Base-by-base conservation (phyloP, 495 filamentous ascomycete species). In the Xylaria curta region DNA sequence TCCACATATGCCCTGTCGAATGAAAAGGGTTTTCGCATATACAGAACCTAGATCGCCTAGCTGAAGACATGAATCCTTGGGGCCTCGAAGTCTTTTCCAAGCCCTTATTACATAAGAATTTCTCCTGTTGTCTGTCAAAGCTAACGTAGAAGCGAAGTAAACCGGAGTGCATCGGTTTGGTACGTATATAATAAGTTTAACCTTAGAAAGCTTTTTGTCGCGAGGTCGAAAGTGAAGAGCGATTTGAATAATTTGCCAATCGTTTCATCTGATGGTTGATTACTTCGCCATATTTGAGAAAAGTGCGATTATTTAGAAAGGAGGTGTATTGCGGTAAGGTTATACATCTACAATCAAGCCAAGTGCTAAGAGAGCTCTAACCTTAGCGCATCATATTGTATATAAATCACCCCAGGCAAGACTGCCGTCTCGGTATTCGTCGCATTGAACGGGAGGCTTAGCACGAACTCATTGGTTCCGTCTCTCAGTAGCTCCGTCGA, bases 351-450 rank as follows among this genome's bases (percentile, higher is more conserved):
- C 44, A 17, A 13, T 15, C 38, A 9, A 33, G 42, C 31, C 62
- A 4, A 31, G 65, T 2, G 47, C 85, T 85, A 31, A 85, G 85
- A 65, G 44, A 90, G 51, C 73, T 90, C 87, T 26, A 89, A 66
- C 47, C 86, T 78, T 72, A 89, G 72, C 3, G 87, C 86, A 81
- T 89, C 86, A 77, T 90, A 89, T 76, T 90, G 86, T 17, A 89
- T 84, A 77, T 89, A 90, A 0, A 87, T 79, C 1, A 76, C 82
- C 59, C 74, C 75, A 0, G 86, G 84, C 31, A 90, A 67, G 24
- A 88, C 70, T 3, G 87, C 87, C 24, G 83, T 86, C 80, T 89
- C 87, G 24, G 81, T 82, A 71, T 89, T 78, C 13, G 85, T 87
- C 46, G 83, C 87, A 71, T 87, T 86, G 63, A 77, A 80, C 24